Evolutionary conservation across 257 asterid species (phyloP), one percentile per base, ranked within the genome.

Genomic region (Scutellaria barbata): DNA sequence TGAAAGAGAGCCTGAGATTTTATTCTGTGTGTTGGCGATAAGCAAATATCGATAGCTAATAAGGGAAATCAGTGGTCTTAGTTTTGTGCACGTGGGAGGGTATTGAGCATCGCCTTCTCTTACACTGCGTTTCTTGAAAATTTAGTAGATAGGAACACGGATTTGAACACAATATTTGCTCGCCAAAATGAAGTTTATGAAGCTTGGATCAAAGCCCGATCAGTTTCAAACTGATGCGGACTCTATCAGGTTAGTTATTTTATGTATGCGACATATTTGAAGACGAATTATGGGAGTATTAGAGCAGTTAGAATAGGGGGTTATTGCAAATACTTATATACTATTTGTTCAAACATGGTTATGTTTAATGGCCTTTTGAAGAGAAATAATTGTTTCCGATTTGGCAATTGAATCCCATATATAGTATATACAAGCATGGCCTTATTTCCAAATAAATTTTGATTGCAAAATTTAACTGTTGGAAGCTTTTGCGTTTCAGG

Each of bases 161-260:
- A 40, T 58, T 10, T 55, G 18, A 14, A 64, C 71, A 68, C 70
- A 74, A 11, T 33, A 35, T 64, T 35, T 33, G n/a, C 20, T 48
- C 35, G 59, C 68, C 66, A 81, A 79, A 77, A 92, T 92, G 98
- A 92, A 92, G 96, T 92, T 86, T 77, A 92, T 92, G 96, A 92
- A 92, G 82, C 95, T 92, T 62, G 98, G 98, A 52, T 90, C 98
- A 35, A 92, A 92, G 83, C 91, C 96, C 40, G 96, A 92, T 76
- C 92, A 75, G 76, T 88, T 92, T 82, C 95, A 90, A 81, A 82
- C 88, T 8, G 95, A 92, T 57, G 96, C 91, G 35, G 96, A 88
- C 5, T 76, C 77, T 76, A 82, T 83, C 83, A 92, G 98, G 98
- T 92, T 74, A 63, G 92, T 71, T 45, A 37, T 22, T 3, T 43